Evolutionary conservation across 192 early-diverging fungal species (phyloP).

Genomic region (Anaeromyces robustus): DNA sequence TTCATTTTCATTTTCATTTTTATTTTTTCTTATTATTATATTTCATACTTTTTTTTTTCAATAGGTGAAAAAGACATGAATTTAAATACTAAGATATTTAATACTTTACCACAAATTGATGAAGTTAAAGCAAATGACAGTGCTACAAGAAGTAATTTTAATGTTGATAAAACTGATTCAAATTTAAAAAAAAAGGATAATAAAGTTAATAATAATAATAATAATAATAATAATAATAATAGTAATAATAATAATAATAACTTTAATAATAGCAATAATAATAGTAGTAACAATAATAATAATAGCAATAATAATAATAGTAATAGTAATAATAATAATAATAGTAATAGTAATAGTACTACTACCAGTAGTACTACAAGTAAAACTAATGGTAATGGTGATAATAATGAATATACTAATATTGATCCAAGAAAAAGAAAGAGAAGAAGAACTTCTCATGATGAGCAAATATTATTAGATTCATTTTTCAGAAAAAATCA

Average conservation of each 20-base stretch:
- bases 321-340: neutral
- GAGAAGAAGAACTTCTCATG: neutral
- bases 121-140: neutral
- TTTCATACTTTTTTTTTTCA: no score
- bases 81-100: neutral
- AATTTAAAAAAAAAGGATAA: no score
- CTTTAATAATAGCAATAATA: no score
- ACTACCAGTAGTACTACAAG: neutral
- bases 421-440: neutral
- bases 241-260: no score
- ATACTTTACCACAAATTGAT: neutral
- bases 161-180: no score
- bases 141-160: no score
- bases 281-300: neutral
- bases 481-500: conserved; percentile 38
- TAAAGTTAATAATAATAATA: no score
- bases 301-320: neutral
- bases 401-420: neutral
- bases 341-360: neutral
- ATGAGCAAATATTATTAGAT: neutral
- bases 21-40: no score
- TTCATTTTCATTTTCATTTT: no score
- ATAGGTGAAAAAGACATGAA: no score
- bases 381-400: neutral
- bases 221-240: no score